Conservation (phyloP, 768 basidiomycete genomes). For the Termitomyces sp. region DNA sequence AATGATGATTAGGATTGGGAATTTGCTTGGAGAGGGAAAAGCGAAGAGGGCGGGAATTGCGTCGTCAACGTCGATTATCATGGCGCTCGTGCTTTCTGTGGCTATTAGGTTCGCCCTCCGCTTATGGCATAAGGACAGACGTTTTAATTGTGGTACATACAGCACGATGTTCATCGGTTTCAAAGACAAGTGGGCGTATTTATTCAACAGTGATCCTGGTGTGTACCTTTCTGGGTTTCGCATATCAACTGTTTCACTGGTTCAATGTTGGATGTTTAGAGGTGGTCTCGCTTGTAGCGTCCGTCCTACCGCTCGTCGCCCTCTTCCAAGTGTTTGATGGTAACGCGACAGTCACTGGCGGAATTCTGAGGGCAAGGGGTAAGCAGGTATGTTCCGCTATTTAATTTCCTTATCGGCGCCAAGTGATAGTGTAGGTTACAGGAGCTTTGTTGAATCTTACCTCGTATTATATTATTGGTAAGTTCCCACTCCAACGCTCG, state of each 20-base stretch:
- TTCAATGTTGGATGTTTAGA: conserved; percentile 27
- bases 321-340: conserved; percentile 88
- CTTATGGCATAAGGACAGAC: background rate
- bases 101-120: conserved; percentile 49
- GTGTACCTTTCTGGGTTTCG: conserved; percentile 11
- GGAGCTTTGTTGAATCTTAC: conserved; percentile 79
- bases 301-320: conserved; percentile 70
- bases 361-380: conserved; percentile 79
- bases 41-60: conserved; percentile 68
- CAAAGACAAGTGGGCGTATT: conserved; percentile 60
- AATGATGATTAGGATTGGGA: conserved; percentile 59
- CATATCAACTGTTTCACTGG: background rate
- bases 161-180: conserved; percentile 60
- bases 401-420: background rate
- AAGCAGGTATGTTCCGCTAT: conserved; percentile 44
- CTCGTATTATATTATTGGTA: conserved; percentile 76
- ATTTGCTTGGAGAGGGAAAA: conserved; percentile 79
- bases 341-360: conserved; percentile 56
- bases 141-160: background rate
- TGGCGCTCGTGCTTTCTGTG: conserved; percentile 57
- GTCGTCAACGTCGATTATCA: conserved; percentile 55
- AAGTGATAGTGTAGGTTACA: conserved; percentile 16
- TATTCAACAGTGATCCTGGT: conserved; percentile 71
- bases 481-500: background rate
- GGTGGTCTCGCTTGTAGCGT: conserved; percentile 56